Base-by-base conservation (phyloP, 2,329 filamentous ascomycete genomes). In the Cercospora beticola region DNA sequence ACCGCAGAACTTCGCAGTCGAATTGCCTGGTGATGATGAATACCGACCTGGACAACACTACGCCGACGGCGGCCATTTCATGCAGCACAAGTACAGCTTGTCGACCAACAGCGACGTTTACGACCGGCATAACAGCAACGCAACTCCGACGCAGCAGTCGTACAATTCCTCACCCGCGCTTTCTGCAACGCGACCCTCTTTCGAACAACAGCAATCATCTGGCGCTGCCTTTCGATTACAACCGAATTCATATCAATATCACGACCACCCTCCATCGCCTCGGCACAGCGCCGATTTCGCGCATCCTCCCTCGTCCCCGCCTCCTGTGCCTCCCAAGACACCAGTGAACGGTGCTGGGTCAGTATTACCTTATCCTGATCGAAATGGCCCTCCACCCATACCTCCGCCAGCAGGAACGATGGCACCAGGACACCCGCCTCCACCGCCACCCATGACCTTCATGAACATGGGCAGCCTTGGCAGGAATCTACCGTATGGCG, bases 401-500 rank as follows among this genome's bases (percentile, higher is more conserved):
- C 49, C 62, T 18, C 43, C 59, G 28, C 21, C 58, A 26, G 28
- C 36, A 40, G 56, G n/a, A 18, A 12, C 28, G 16, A 26, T 30
- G 0, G 56, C 56, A 12, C 56, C 23, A 28, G 16, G 26, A 30
- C 46, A 58, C 3, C 28, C 56, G 16, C 28, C 26, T 21, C 16
- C 56, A 16, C 31, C 28, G 7, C 65, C 65, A 9, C 74, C 77
- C 8, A 66, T 71, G 62, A 77, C 77, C 1, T 78, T 77, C 40
- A 75, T 74, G 73, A 74, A 79, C 36, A 77, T 78, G 74, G 75
- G 75, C 8, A 74, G 74, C 14, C 60, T 78, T 33, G 75, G 77
- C 14, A 68, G 74, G 36, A 62, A 71, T 18, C 85, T 92, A 36
- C 93, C 93, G 0, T 97, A 97, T 78, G 94, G 94, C 0, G 81